Conservation (phyloP, 768 basidiomycete species). For the Rhizopogon vinicolor region DNA sequence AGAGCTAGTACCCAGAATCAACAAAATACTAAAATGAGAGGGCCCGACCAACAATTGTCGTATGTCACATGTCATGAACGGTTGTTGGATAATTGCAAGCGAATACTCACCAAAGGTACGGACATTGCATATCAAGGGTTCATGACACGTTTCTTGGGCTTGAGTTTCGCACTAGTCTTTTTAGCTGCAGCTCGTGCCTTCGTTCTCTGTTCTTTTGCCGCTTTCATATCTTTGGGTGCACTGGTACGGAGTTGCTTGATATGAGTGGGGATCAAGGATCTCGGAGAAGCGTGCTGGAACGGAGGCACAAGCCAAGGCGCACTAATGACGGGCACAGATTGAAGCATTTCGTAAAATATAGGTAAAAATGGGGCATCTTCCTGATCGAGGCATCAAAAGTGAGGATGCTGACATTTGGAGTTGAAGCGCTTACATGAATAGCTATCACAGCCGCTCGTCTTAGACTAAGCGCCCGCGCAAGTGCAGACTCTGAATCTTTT, state of each 20-base stretch:
- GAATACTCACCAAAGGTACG: not conserved
- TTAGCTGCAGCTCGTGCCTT: conserved; percentile 49
- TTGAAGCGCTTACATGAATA: conserved; percentile 49
- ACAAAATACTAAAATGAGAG: not conserved
- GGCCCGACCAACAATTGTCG: not conserved
- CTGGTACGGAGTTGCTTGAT: conserved; percentile 79
- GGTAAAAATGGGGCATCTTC: conserved; percentile 34
- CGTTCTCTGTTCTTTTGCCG: conserved; percentile 53
- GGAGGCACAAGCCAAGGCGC: conserved; percentile 60
- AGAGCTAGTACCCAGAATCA: no score
- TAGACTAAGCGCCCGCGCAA: conserved; percentile 63
- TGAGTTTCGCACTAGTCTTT: conserved; percentile 6
- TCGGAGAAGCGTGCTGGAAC: conserved; percentile 7
- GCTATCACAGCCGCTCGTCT: conserved; percentile 64
- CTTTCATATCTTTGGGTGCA: conserved; percentile 75
- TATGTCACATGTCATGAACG: no score
- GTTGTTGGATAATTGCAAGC: not conserved
- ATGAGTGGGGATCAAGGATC: conserved; percentile 61
- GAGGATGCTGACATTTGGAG: not conserved
- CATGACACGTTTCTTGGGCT: conserved; percentile 17
- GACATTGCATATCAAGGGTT: not conserved
- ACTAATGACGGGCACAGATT: conserved; percentile 47
- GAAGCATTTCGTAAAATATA: conserved; percentile 35
- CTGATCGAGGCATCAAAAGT: conserved; percentile 25
- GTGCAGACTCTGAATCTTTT: conserved; percentile 53